These are phyloP conservation scores for Auriscalpium microsporum DNA, from an alignment of 768 basidiomycete species.

Conservation along the genomic window DNA sequence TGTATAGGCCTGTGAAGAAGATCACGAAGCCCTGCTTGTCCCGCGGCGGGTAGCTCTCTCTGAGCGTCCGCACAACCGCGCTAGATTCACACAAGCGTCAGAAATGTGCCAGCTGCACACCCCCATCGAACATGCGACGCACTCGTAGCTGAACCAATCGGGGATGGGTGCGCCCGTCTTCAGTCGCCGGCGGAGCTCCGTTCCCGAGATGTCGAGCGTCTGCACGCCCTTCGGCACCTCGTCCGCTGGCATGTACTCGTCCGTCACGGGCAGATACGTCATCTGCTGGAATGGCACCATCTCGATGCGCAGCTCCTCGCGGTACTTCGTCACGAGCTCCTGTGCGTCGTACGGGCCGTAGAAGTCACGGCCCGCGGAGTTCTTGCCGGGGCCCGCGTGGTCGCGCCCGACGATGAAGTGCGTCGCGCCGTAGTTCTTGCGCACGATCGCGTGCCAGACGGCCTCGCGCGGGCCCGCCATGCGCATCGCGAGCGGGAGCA, in stretches of 20 bases:
- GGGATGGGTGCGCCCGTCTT: constrained; percentile 90
- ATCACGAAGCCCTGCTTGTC: constrained; percentile 94
- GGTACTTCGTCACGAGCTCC: constrained; percentile 84
- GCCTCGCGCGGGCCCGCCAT: constrained; percentile 99
- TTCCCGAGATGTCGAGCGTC: constrained; percentile 95
- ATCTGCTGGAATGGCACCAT: constrained; percentile 97
- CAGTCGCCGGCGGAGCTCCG: constrained; percentile 86
- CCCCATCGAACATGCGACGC: constrained; percentile 23
- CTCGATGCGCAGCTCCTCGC: constrained; percentile 87
- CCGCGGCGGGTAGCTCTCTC: constrained; percentile 96
- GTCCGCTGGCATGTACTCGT: constrained; percentile 92
- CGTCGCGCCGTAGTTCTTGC: constrained; percentile 97
- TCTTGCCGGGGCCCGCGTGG: constrained; percentile 96
- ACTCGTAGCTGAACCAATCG: constrained; percentile 99
- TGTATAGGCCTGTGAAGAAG: constrained; percentile 86
- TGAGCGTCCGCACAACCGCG: constrained; percentile 84
- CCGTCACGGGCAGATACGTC: constrained; percentile 92
- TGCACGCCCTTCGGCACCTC: constrained; percentile 89
- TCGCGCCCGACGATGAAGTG: constrained; percentile 95
- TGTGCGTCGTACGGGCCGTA: constrained; percentile 97
- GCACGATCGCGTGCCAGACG: constrained; percentile 98
- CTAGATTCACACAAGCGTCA: constrained; percentile 27
- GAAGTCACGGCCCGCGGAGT: constrained; percentile 91
- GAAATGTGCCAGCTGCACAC: not conserved
- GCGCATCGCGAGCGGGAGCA: constrained; percentile 95